Conservation (phyloP, 2,329 filamentous ascomycete species). For the Aspergillus aculeatus region DNA sequence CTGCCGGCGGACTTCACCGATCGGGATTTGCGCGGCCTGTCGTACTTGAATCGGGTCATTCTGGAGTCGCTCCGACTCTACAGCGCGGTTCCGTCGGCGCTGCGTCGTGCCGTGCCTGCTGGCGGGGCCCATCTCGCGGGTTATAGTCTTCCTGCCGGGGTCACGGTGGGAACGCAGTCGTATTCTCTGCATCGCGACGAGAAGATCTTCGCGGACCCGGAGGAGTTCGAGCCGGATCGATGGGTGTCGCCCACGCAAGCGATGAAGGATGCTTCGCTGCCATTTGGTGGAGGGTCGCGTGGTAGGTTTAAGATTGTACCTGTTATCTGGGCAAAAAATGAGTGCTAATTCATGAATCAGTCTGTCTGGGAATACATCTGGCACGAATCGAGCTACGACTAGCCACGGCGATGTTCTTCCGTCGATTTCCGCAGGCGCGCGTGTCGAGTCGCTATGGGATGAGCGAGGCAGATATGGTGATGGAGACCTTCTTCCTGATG, state of each 20-base stretch:
- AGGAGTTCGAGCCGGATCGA: slow-evolving; percentile 32
- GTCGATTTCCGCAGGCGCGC: slow-evolving; percentile 26
- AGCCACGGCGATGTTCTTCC: slow-evolving; percentile 54
- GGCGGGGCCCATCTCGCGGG: slow-evolving; percentile 44
- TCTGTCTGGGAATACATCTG: slow-evolving; percentile 69
- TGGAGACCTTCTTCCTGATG: slow-evolving; percentile 48
- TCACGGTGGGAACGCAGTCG: slow-evolving; percentile 54
- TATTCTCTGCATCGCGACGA: slow-evolving; percentile 57
- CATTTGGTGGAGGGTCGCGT: slow-evolving; percentile 66
- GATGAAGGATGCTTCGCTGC: slow-evolving; percentile 61
- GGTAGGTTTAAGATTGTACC: slow-evolving; percentile 31
- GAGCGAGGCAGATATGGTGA: slow-evolving; percentile 42
- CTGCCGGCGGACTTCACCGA: slow-evolving; percentile 19
- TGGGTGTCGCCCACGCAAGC: slow-evolving; percentile 30
- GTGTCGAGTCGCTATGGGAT: slow-evolving; percentile 25
- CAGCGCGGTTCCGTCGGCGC: slow-evolving; percentile 55
- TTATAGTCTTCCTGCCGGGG: slow-evolving; percentile 50
- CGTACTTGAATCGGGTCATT: slow-evolving; percentile 58
- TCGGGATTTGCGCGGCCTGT: slow-evolving; percentile 51
- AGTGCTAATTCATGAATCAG: slow-evolving; percentile 12
- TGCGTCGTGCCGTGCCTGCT: slow-evolving; percentile 53
- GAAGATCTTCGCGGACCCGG: slow-evolving; percentile 50
- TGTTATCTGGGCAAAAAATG: background rate
- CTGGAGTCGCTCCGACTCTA: slow-evolving; percentile 59
- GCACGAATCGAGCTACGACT: slow-evolving; percentile 59